These are phyloP conservation scores for Carallia brachiata DNA, from an alignment of 345 rosid species.

Conservation along the genomic window DNA sequence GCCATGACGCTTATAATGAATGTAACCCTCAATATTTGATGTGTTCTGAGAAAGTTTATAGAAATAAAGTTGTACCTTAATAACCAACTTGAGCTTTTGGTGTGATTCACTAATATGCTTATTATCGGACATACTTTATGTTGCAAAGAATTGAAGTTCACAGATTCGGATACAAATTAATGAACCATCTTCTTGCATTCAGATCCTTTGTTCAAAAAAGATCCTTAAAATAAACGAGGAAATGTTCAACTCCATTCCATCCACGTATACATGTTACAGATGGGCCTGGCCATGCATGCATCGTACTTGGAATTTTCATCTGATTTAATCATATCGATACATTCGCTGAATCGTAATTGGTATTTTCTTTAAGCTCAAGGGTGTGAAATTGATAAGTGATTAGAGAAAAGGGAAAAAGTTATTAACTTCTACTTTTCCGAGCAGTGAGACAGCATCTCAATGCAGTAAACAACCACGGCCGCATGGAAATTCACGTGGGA, in stretches of 20 bases:
- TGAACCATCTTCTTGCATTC: background rate
- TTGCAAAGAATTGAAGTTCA: too few species aligned
- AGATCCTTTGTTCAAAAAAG: background rate
- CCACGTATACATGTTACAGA: too few species aligned
- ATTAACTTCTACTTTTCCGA: background rate
- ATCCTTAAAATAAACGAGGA: background rate
- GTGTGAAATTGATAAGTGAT: background rate
- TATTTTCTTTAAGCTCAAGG: background rate
- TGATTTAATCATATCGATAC: background rate
- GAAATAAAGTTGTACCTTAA: too few species aligned
- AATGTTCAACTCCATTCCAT: background rate
- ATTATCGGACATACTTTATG: background rate
- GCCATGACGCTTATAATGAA: too few species aligned
- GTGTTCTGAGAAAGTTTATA: too few species aligned
- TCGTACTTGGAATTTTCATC: too few species aligned
- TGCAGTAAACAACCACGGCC: constrained; percentile 5
- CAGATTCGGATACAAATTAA: too few species aligned
- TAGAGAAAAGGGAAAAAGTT: background rate
- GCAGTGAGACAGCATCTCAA: background rate
- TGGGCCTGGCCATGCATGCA: too few species aligned
- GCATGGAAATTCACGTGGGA: background rate
- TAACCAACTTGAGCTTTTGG: too few species aligned
- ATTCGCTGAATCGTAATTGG: too few species aligned
- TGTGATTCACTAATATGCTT: background rate
- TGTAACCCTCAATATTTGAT: too few species aligned